These are phyloP conservation scores for Cyclostephanos invisitatus DNA, from an alignment of 108 stramenopile species.

Conservation along the genomic window DNA sequence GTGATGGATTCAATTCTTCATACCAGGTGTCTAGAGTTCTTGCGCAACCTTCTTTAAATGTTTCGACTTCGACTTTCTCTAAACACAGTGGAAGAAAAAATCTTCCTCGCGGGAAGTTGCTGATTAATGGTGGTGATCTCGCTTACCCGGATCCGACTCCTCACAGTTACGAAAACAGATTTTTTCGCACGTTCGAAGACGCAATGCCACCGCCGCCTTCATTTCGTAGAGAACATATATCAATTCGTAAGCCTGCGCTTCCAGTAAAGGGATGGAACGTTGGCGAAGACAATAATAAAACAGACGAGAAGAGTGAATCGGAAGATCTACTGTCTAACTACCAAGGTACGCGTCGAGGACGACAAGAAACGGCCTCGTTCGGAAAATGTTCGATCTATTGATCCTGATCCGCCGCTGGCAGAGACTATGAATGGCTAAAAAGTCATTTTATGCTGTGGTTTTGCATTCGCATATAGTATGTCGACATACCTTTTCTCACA, in stretches of 20 bases:
- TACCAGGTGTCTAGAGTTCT: conserved; percentile 61
- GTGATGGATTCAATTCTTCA: conserved; percentile 66
- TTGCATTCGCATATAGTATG: no score
- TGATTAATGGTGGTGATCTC: conserved; percentile 69
- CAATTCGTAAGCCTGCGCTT: conserved; percentile 53
- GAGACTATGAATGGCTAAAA: no score
- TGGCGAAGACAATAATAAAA: neutral
- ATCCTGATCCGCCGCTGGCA: no score
- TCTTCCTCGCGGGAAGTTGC: conserved; percentile 57
- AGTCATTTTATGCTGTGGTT: no score
- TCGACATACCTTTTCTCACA: no score
- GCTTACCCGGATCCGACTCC: conserved; percentile 62
- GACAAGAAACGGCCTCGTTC: no score
- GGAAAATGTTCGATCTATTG: no score
- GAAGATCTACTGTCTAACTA: conserved; percentile 16
- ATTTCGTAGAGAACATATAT: conserved; percentile 55
- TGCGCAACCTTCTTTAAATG: conserved; percentile 57
- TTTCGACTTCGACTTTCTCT: conserved; percentile 12
- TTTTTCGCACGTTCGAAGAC: conserved; percentile 69
- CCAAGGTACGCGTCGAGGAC: no score
- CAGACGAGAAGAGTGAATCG: conserved; percentile 13
- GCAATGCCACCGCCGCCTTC: conserved; percentile 59
- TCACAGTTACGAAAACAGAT: conserved; percentile 54
- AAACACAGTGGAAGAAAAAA: conserved; percentile 9
- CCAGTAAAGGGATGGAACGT: conserved; percentile 55